These are phyloP conservation scores for Verticillium isaacii DNA, from an alignment of 2,329 filamentous ascomycete genomes.

Conservation along the genomic window DNA sequence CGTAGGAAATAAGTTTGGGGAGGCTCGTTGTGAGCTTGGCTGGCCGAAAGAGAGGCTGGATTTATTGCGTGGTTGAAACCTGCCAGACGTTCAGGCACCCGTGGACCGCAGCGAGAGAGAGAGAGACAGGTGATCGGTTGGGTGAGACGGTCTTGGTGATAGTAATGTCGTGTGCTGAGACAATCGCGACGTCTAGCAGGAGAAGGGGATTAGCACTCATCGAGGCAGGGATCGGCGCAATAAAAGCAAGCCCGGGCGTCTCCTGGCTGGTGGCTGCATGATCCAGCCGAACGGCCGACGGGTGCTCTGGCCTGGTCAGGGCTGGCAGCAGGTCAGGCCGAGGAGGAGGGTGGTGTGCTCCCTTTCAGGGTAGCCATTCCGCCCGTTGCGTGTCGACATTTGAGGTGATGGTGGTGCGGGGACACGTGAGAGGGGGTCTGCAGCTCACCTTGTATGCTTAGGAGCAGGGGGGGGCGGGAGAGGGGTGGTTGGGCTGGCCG, in stretches of 20 bases:
- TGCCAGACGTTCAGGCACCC: not conserved
- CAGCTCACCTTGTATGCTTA: not conserved
- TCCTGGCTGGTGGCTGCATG: not conserved
- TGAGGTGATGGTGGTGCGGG: slow-evolving; percentile 1
- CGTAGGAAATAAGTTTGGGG: not conserved
- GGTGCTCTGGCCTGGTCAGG: not conserved
- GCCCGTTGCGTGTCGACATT: not conserved
- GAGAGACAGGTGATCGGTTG: not conserved
- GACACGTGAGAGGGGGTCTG: slow-evolving; percentile 1
- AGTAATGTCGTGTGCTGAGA: not conserved
- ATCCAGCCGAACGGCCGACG: not conserved
- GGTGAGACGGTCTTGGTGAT: not conserved
- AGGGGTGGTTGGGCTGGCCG: not conserved
- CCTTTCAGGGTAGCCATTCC: not conserved
- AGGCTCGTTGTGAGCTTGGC: not conserved
- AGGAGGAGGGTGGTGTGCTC: not conserved
- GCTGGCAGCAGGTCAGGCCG: not conserved
- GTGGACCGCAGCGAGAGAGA: not conserved
- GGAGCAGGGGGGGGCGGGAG: not conserved
- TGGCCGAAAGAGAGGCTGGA: not conserved
- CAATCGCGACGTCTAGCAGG: not conserved
- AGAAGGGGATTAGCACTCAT: not conserved
- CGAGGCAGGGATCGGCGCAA: not conserved
- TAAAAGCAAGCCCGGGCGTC: not conserved
- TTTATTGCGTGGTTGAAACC: not conserved